These are phyloP conservation scores for Exophiala xenobiotica DNA, from an alignment of 2,329 filamentous ascomycete genomes.

Conservation along the genomic window DNA sequence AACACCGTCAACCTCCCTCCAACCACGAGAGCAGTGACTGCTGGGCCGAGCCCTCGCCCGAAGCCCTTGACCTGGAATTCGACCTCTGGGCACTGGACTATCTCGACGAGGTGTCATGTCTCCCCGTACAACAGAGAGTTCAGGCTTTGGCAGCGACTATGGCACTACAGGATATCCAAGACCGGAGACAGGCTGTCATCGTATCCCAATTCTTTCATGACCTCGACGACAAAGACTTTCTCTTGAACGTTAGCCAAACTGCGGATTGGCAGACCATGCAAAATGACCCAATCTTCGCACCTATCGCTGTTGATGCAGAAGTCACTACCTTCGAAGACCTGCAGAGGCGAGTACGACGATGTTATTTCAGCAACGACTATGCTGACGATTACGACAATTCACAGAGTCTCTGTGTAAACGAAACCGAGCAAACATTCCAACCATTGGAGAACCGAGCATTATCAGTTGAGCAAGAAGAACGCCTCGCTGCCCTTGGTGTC, in stretches of 20 bases:
- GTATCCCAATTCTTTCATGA: slow-evolving; percentile 13
- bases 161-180: slow-evolving; percentile 2
- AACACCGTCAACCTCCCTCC: too few species aligned
- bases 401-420: too few species aligned
- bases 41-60: too few species aligned
- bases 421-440: too few species aligned
- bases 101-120: neutral
- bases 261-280: slow-evolving; percentile 1
- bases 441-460: too few species aligned
- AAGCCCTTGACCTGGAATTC: neutral
- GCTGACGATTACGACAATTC: neutral
- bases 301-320: neutral
- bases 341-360: neutral
- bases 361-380: too few species aligned
- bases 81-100: slow-evolving; percentile 7
- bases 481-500: neutral
- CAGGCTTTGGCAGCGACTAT: slow-evolving; percentile 11
- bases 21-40: too few species aligned
- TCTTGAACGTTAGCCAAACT: slow-evolving; percentile 5
- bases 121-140: slow-evolving; percentile 9
- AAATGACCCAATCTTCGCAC: slow-evolving; percentile 15
- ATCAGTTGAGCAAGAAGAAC: slow-evolving; percentile 3
- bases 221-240: slow-evolving; percentile 4
- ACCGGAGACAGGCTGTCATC: slow-evolving; percentile 2
- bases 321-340: slow-evolving; percentile 10